phyloP scores from a whole-genome alignment of 768 basidiomycete species.

The Omphalotus guepiniiformis region DNA sequence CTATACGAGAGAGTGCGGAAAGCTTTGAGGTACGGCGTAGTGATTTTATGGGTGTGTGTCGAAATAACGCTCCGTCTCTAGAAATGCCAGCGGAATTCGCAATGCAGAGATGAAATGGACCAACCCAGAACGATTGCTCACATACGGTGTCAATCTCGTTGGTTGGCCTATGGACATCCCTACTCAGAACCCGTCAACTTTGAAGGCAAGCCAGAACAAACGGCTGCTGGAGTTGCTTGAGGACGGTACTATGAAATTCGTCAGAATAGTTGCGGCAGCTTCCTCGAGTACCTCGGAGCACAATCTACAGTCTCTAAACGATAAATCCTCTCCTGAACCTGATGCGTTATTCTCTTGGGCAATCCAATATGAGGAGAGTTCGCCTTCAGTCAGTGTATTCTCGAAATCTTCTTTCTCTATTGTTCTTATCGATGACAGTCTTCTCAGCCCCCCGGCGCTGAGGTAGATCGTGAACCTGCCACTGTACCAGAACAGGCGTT shows the following conservation, averaged over 20 bases:
- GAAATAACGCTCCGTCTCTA: slow-evolving; percentile 17
- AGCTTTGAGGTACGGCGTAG: slow-evolving; percentile 43
- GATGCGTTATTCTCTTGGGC: slow-evolving; percentile 24
- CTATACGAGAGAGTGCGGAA: slow-evolving; percentile 52
- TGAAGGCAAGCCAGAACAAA: slow-evolving; percentile 54
- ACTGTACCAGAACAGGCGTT: neutral
- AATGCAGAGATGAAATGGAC: slow-evolving; percentile 78
- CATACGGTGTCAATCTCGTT: slow-evolving; percentile 54
- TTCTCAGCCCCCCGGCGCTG: no score
- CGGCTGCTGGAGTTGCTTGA: slow-evolving; percentile 45
- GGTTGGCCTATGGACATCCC: slow-evolving; percentile 65
- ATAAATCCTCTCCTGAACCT: slow-evolving; percentile 18
- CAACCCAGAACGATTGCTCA: slow-evolving; percentile 51
- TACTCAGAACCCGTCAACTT: slow-evolving; percentile 55
- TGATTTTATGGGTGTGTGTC: slow-evolving; percentile 8
- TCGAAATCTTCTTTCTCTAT: slow-evolving; percentile 1
- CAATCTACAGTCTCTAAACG: neutral
- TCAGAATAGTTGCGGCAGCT: slow-evolving; percentile 20
- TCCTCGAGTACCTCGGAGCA: neutral
- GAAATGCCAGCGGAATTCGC: slow-evolving; percentile 52
- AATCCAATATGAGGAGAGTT: slow-evolving; percentile 6
- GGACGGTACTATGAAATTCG: slow-evolving; percentile 46
- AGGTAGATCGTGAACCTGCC: no score
- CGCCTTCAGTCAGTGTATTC: slow-evolving; percentile 6
- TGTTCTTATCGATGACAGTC: no score